A percentile compares a stretch with the other conserved stretches of the same genome.
Conservation (phyloP, 352 stramenopile species). For the Phytophthora melonis region DNA sequence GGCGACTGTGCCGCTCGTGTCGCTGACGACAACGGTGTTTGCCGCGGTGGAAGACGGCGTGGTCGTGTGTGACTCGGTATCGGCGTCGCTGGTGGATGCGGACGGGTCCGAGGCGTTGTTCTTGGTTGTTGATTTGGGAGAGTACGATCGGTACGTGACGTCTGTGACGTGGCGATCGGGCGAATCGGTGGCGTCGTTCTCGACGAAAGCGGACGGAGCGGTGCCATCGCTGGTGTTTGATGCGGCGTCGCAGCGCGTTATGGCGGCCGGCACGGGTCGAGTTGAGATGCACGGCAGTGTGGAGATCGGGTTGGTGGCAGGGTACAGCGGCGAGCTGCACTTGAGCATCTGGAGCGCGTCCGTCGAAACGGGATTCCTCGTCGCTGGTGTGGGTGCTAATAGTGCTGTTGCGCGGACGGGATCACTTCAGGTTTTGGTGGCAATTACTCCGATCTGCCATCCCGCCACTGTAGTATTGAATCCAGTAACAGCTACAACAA, state of each 20-base stretch:
- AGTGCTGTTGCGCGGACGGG: background rate
- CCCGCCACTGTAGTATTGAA: constrained; percentile 21
- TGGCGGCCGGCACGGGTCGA: constrained; percentile 9
- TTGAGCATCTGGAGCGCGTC: constrained; percentile 25
- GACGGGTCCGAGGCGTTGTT: constrained; percentile 50
- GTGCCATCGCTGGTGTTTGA: constrained; percentile 20
- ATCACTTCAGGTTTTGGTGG: background rate
- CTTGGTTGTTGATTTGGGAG: constrained; percentile 39
- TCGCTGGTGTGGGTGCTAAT: background rate
- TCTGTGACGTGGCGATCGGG: constrained; percentile 28
- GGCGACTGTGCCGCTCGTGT: constrained; percentile 36
- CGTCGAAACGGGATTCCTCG: constrained; percentile 10
- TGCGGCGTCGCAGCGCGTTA: constrained; percentile 7
- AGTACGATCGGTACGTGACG: constrained; percentile 22
- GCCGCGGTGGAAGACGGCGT: constrained; percentile 39
- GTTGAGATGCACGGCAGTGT: constrained; percentile 34
- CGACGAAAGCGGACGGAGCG: constrained; percentile 16
- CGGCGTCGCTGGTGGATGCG: constrained; percentile 42
- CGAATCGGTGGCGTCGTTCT: constrained; percentile 16
- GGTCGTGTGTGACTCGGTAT: constrained; percentile 31
- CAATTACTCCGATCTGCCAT: constrained; percentile 40
- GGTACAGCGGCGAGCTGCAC: constrained; percentile 32
- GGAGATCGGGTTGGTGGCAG: constrained; percentile 30
- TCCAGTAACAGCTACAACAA: constrained; percentile 35
- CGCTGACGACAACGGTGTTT: constrained; percentile 14